These are phyloP conservation scores for Aleurites moluccanus DNA, from an alignment of 441 rosid genomes.

Conservation along the genomic window DNA sequence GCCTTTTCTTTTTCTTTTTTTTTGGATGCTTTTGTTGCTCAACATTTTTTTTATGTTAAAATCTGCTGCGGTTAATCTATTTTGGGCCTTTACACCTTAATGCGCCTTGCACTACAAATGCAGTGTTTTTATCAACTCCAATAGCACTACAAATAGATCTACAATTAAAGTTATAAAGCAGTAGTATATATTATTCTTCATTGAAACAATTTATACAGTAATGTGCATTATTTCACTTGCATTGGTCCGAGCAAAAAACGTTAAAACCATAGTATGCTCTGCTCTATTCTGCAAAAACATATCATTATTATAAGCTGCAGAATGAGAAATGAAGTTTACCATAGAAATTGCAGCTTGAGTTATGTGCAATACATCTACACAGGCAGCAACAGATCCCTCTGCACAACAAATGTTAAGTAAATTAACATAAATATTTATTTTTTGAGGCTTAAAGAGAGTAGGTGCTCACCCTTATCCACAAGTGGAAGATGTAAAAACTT, in stretches of 20 bases:
- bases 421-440: conserved; percentile 4
- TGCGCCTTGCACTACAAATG: too few species aligned
- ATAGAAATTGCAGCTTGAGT: conserved; percentile 89
- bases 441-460: conserved; percentile 10
- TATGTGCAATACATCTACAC: conserved; percentile 84
- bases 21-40: too few species aligned
- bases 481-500: conserved; percentile 94
- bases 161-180: background rate
- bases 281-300: background rate
- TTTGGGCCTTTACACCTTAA: too few species aligned
- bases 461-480: conserved; percentile 58
- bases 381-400: conserved; percentile 68
- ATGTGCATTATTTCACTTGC: background rate
- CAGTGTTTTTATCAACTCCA: background rate
- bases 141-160: background rate
- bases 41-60: too few species aligned
- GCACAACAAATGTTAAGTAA: conserved; percentile 27
- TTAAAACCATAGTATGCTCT: too few species aligned
- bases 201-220: background rate
- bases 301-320: conserved; percentile 10
- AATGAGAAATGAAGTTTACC: conserved; percentile 40
- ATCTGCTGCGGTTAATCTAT: too few species aligned
- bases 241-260: background rate
- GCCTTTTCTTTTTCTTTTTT: too few species aligned
- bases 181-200: background rate